These are phyloP conservation scores for Yamadazyma aaseri DNA, from an alignment of 1,139 yeast genomes.

Conservation along the genomic window DNA sequence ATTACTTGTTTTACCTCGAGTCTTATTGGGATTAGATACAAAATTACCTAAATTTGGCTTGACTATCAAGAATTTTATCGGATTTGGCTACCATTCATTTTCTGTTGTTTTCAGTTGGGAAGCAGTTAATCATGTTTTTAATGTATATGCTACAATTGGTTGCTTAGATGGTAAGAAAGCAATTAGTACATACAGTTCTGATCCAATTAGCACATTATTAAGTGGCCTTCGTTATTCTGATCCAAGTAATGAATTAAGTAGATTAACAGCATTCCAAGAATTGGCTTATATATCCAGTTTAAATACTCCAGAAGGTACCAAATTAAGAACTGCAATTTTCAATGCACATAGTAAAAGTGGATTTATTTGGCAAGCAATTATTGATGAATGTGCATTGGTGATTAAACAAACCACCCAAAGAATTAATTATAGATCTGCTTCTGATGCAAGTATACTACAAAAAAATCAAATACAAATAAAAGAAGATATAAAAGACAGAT, in stretches of 20 bases:
- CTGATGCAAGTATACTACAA: slow-evolving; percentile 33
- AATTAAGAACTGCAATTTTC: slow-evolving; percentile 54
- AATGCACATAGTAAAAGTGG: slow-evolving; percentile 46
- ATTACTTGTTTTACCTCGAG: slow-evolving; percentile 23
- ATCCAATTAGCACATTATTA: slow-evolving; percentile 71
- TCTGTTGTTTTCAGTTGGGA: slow-evolving; percentile 56
- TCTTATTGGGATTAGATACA: slow-evolving; percentile 36
- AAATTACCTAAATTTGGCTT: slow-evolving; percentile 33
- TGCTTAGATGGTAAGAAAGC: slow-evolving; percentile 76
- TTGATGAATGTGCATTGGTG: slow-evolving; percentile 58
- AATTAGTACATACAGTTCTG: slow-evolving; percentile 64
- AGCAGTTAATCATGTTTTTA: slow-evolving; percentile 57
- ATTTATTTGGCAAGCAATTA: slow-evolving; percentile 55
- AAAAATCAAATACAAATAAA: slow-evolving; percentile 16
- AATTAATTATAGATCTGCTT: slow-evolving; percentile 33
- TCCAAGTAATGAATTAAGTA: slow-evolving; percentile 52
- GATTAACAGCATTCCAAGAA: slow-evolving; percentile 74
- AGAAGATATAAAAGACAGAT: slow-evolving; percentile 15
- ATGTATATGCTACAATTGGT: slow-evolving; percentile 77
- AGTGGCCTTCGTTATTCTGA: slow-evolving; percentile 61
- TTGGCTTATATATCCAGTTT: slow-evolving; percentile 59
- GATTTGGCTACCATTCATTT: slow-evolving; percentile 38
- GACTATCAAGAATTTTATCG: slow-evolving; percentile 34
- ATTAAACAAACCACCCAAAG: slow-evolving; percentile 47
- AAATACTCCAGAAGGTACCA: slow-evolving; percentile 38